These are phyloP conservation scores for Lentinula novae-zelandiae DNA, from an alignment of 1,284 basidiomycete species.

Conservation along the genomic window DNA sequence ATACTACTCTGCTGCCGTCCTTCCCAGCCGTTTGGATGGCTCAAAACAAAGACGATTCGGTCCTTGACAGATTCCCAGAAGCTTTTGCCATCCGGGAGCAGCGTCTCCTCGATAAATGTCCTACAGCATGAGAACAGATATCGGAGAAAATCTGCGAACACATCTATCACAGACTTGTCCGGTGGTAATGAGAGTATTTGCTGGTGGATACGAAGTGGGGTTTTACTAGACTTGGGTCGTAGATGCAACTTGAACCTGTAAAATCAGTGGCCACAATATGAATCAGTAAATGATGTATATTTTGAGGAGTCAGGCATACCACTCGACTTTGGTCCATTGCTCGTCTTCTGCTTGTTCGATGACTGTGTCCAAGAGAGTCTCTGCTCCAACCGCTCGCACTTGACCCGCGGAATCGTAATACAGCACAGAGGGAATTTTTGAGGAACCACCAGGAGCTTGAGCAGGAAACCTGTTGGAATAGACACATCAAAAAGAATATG, in stretches of 20 bases:
- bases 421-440: constrained; percentile 53
- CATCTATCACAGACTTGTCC: constrained; percentile 28
- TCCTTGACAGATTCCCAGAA: constrained; percentile 33
- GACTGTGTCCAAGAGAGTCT: constrained; percentile 39
- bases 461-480: constrained; percentile 40
- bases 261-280: neutral
- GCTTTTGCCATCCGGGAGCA: constrained; percentile 21
- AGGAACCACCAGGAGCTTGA: constrained; percentile 45
- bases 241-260: constrained; percentile 34
- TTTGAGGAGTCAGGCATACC: constrained; percentile 24
- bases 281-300: neutral
- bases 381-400: constrained; percentile 46
- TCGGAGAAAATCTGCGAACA: constrained; percentile 38
- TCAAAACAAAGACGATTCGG: constrained; percentile 28
- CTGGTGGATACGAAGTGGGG: constrained; percentile 18
- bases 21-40: constrained; percentile 27
- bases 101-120: constrained; percentile 35
- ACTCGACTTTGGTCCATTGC: constrained; percentile 36
- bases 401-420: constrained; percentile 43
- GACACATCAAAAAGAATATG: neutral
- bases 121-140: constrained; percentile 36
- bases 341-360: constrained; percentile 43
- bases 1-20: constrained; percentile 19
- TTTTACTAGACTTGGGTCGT: constrained; percentile 20
- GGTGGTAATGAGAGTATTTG: constrained; percentile 33